phyloP scores from a whole-genome alignment of 331 rosid genomes.

The Rosa hybrid region DNA sequence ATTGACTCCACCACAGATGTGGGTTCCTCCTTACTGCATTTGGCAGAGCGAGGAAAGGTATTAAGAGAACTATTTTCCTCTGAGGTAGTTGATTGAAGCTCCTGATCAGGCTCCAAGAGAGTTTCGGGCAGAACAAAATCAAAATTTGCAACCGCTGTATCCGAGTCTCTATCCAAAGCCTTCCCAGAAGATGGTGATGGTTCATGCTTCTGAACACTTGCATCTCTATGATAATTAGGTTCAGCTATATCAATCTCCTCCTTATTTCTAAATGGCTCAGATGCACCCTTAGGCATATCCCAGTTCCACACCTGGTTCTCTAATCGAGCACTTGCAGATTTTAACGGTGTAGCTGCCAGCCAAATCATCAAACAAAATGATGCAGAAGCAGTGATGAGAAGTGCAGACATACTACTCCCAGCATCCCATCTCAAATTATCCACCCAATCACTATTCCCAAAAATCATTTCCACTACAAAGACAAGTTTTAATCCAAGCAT shows the following conservation, averaged over 20 bases:
- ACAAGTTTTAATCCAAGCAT: conserved; percentile 75
- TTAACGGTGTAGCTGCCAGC: conserved; percentile 83
- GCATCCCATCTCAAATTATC: conserved; percentile 65
- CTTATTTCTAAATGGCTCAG: conserved; percentile 28
- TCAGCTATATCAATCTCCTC: conserved; percentile 41
- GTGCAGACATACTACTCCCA: conserved; percentile 59
- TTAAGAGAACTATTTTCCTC: conserved; percentile 43
- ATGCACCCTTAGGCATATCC: conserved; percentile 40
- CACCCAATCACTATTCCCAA: conserved; percentile 92
- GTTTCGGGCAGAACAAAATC: conserved; percentile 53
- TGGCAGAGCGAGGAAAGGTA: conserved; percentile 36
- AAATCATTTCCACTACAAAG: conserved; percentile 80
- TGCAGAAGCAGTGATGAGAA: conserved; percentile 53
- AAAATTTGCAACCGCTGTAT: conserved; percentile 34
- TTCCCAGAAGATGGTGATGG: conserved; percentile 32
- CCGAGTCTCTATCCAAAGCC: conserved; percentile 44
- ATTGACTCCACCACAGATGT: conserved; percentile 39
- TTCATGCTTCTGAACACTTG: conserved; percentile 37
- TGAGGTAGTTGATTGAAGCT: conserved; percentile 32
- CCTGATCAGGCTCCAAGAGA: conserved; percentile 53
- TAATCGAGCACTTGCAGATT: conserved; percentile 58
- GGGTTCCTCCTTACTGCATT: conserved; percentile 36
- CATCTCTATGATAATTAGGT: conserved; percentile 45
- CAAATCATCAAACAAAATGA: conserved; percentile 78
- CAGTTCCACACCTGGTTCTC: conserved; percentile 51